Percentiles rank a stretch among this genome's conserved stretches.
phyloP scores from a whole-genome alignment of 2,329 filamentous ascomycete genomes.

The Dactylellina cionopaga region DNA sequence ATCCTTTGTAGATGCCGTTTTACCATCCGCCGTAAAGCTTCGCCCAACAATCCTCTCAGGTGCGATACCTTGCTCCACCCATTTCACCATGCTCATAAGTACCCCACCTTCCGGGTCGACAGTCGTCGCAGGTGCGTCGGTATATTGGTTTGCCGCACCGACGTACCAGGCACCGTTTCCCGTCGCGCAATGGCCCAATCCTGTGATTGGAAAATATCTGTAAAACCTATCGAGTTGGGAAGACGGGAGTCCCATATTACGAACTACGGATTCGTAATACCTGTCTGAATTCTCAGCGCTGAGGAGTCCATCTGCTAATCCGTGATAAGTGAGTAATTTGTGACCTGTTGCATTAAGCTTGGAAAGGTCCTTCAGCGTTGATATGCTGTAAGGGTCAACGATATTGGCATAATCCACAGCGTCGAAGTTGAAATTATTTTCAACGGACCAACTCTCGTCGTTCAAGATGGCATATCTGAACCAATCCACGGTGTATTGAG shows the following conservation, averaged over 20 bases:
- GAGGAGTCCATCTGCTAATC: constrained; percentile 62
- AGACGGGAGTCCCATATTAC: constrained; percentile 55
- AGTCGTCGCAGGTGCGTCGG: background rate
- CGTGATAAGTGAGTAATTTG: constrained; percentile 65
- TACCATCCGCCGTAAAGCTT: background rate
- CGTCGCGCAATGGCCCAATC: constrained; percentile 59
- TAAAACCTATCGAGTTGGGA: constrained; percentile 58
- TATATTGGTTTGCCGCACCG: constrained; percentile 12
- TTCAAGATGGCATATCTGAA: constrained; percentile 63
- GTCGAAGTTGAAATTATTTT: constrained; percentile 59
- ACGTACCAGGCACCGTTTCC: constrained; percentile 55
- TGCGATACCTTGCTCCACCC: constrained; percentile 63
- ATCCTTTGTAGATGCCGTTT: constrained; percentile 9
- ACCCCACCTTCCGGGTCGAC: constrained; percentile 17
- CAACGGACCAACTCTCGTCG: constrained; percentile 61
- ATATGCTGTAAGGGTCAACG: constrained; percentile 61
- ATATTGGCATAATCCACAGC: constrained; percentile 59
- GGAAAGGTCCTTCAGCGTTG: constrained; percentile 61
- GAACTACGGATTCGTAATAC: constrained; percentile 38
- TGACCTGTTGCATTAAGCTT: constrained; percentile 61
- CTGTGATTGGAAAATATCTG: constrained; percentile 58
- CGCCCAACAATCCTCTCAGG: constrained; percentile 57
- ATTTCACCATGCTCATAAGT: constrained; percentile 64
- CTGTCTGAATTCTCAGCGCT: constrained; percentile 54
- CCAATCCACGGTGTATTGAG: constrained; percentile 59